Conservation (phyloP, 176 grass and related monocot species). For the Rhynchospora breviuscula region DNA sequence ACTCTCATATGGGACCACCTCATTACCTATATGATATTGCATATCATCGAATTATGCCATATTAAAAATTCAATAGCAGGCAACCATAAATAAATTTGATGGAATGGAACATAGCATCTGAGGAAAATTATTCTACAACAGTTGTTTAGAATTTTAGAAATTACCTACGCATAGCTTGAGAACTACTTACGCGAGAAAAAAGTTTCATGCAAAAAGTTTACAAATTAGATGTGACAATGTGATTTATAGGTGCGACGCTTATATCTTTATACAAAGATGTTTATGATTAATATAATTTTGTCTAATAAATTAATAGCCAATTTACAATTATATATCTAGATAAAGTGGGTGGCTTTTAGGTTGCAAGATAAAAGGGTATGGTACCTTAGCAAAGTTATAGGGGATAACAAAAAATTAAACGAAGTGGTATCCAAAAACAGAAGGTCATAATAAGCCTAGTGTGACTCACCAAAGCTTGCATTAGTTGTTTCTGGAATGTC, state of each 20-base stretch:
- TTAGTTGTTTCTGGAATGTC: slow-evolving; percentile 90
- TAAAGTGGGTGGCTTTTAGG: not conserved
- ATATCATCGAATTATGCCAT: slow-evolving; percentile 17
- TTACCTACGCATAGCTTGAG: not conserved
- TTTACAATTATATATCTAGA: not conserved
- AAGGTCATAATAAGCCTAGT: slow-evolving; percentile 24
- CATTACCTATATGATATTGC: slow-evolving; percentile 41
- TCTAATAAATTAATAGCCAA: not conserved
- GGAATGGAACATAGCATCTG: not conserved
- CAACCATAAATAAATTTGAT: not conserved
- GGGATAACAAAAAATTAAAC: not conserved
- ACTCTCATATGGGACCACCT: slow-evolving; percentile 76
- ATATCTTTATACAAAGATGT: not conserved
- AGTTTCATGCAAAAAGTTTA: not conserved
- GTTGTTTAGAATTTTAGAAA: not conserved
- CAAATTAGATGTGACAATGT: not conserved
- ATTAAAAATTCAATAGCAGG: not conserved
- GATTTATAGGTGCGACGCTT: not conserved
- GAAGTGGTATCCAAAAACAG: slow-evolving; percentile 19
- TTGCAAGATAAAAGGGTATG: not conserved
- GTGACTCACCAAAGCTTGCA: slow-evolving; percentile 72
- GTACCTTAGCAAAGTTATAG: not conserved
- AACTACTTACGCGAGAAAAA: not conserved
- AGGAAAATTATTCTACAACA: not conserved
- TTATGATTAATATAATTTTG: not conserved